These are phyloP conservation scores for Croton setiger DNA, from an alignment of 441 rosid species.

Conservation along the genomic window DNA sequence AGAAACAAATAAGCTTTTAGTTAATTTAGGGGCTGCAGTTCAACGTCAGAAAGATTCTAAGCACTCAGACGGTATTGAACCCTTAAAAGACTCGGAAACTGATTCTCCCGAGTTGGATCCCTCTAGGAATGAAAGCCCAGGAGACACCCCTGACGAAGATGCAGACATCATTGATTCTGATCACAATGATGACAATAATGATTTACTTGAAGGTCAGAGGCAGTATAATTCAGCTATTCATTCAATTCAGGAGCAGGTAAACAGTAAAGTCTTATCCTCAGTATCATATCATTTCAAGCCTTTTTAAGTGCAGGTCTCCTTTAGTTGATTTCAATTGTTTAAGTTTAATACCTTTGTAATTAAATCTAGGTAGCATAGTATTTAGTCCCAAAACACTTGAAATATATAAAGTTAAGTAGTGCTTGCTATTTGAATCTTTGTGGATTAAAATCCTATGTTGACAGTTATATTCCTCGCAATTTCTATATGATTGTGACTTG, in stretches of 20 bases:
- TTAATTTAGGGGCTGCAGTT: slow-evolving; percentile 97
- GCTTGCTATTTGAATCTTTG: no score
- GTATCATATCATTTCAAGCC: slow-evolving; percentile 8
- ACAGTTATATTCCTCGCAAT: no score
- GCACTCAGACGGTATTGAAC: slow-evolving; percentile 65
- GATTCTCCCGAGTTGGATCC: slow-evolving; percentile 73
- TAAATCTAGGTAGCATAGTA: no score
- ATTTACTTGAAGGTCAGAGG: slow-evolving; percentile 96
- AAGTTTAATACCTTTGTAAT: no score
- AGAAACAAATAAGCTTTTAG: slow-evolving; percentile 96
- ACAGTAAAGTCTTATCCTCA: slow-evolving; percentile 16
- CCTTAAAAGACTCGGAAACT: slow-evolving; percentile 59
- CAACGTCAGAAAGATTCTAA: slow-evolving; percentile 95
- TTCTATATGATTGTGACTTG: no score
- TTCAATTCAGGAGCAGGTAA: slow-evolving; percentile 92
- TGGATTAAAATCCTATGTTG: no score
- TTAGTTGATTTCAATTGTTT: no score
- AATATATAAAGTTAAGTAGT: no score
- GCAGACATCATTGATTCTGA: slow-evolving; percentile 64
- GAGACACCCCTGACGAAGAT: slow-evolving; percentile 67
- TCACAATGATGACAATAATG: slow-evolving; percentile 68
- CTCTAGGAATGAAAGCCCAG: slow-evolving; percentile 63
- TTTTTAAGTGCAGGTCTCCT: no score
- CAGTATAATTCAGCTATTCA: slow-evolving; percentile 97
- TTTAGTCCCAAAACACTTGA: no score